Evolutionary conservation across 2,329 filamentous ascomycete species (phyloP).

Genomic region (Monosporascus sp.): DNA sequence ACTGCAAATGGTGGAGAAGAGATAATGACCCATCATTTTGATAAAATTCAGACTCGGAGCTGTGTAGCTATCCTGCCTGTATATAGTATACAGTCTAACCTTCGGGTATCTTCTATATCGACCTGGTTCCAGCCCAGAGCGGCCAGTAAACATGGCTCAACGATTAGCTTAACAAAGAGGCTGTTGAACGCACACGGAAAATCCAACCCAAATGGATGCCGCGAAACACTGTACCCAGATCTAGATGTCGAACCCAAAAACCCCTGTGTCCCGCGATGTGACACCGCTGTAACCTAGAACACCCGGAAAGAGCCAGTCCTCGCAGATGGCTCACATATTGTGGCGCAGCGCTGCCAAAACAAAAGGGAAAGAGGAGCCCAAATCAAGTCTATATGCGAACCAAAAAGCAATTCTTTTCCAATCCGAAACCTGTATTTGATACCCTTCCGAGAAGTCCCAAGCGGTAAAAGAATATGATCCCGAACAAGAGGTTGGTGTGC

Average conservation of each 20-base stretch:
- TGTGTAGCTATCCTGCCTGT: constrained; percentile 27
- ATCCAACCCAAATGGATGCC: constrained; percentile 15
- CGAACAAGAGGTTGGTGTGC: constrained; percentile 4
- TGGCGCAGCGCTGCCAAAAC: constrained; percentile 16
- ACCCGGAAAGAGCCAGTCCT: constrained; percentile 13
- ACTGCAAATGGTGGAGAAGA: not conserved
- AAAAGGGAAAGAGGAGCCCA: constrained; percentile 17
- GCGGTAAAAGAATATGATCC: constrained; percentile 8
- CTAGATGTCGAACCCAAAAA: too few relatives aligned
- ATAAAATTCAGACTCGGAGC: constrained; percentile 22
- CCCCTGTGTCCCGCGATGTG: not conserved
- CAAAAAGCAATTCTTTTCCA: constrained; percentile 21
- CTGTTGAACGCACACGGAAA: constrained; percentile 9
- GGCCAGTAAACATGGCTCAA: constrained; percentile 20
- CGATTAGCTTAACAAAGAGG: constrained; percentile 18
- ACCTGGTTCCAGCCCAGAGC: constrained; percentile 29
- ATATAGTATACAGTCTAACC: constrained; percentile 30
- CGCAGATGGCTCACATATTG: constrained; percentile 14
- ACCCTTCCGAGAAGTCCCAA: constrained; percentile 16
- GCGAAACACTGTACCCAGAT: constrained; percentile 13
- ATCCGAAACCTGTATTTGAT: constrained; percentile 24
- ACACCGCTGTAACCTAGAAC: not conserved
- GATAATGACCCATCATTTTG: constrained; percentile 20
- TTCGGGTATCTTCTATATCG: constrained; percentile 30
- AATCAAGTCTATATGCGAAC: constrained; percentile 29